Conservation (phyloP, 768 basidiomycete species). For the Xerocomellus amylosporus region DNA sequence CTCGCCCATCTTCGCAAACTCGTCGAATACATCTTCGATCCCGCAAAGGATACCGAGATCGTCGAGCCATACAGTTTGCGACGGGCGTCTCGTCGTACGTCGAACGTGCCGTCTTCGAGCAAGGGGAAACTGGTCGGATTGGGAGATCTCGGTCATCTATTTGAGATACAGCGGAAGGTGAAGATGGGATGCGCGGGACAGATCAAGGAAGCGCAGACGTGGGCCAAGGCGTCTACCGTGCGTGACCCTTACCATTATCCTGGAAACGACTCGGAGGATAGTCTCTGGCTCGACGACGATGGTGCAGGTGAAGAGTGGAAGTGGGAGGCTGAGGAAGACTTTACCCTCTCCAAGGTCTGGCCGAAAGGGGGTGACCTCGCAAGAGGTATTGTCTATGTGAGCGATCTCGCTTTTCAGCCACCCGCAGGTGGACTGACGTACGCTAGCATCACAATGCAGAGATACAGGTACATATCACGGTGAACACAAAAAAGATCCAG, state of each 20-base stretch:
- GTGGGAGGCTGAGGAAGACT: conserved; percentile 72
- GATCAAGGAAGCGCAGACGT: conserved; percentile 49
- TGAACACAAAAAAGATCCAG: conserved; percentile 52
- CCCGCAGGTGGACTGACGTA: not conserved
- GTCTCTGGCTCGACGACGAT: conserved; percentile 28
- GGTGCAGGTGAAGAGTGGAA: conserved; percentile 50
- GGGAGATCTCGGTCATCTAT: conserved; percentile 47
- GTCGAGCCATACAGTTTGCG: conserved; percentile 17
- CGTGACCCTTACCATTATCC: conserved; percentile 47
- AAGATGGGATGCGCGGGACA: conserved; percentile 47
- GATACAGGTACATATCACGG: conserved; percentile 60
- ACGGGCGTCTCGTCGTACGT: conserved; percentile 27
- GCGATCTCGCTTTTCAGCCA: conserved; percentile 22
- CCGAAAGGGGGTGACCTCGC: conserved; percentile 39
- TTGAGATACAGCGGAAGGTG: conserved; percentile 55
- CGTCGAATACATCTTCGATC: conserved; percentile 55
- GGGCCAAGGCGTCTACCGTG: conserved; percentile 50
- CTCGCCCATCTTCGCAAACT: conserved; percentile 63
- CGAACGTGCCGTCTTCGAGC: conserved; percentile 3
- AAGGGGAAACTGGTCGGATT: conserved; percentile 22
- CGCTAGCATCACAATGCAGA: conserved; percentile 51
- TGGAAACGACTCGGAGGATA: conserved; percentile 39
- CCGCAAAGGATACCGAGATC: conserved; percentile 27
- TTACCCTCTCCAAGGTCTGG: conserved; percentile 59
- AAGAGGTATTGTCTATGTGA: conserved; percentile 61